Evolutionary conservation across 2,329 filamentous ascomycete genomes (phyloP).

Genomic region (Zymoseptoria ardabiliae): DNA sequence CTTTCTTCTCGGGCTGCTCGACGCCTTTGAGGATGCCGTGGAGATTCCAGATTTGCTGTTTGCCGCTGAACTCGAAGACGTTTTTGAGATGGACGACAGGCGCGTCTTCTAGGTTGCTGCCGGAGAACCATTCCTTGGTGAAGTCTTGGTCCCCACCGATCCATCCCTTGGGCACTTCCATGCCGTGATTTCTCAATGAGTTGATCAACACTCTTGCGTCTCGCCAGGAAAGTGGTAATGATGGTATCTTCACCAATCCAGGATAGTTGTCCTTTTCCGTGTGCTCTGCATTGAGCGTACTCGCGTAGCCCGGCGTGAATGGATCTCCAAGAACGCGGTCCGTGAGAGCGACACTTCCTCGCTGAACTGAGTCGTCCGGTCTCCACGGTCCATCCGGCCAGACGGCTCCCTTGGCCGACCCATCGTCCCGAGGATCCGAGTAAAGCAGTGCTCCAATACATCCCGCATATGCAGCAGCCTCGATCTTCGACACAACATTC

Average conservation of each 20-base stretch:
- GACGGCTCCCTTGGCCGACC: constrained; percentile 63
- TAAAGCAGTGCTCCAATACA: constrained; percentile 86
- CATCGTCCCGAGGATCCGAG: constrained; percentile 80
- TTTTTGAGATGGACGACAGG: constrained; percentile 78
- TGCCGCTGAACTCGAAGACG: constrained; percentile 72
- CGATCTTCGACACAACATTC: constrained; percentile 75
- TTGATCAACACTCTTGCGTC: constrained; percentile 76
- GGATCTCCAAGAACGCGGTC: constrained; percentile 84
- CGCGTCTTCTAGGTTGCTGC: constrained; percentile 30
- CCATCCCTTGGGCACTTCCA: constrained; percentile 64
- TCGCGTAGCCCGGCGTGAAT: constrained; percentile 82
- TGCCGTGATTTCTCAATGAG: constrained; percentile 66
- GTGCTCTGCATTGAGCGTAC: constrained; percentile 57
- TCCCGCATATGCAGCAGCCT: constrained; percentile 78
- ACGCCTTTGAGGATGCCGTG: constrained; percentile 77
- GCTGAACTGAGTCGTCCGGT: constrained; percentile 73
- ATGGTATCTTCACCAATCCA: constrained; percentile 76
- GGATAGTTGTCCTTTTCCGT: constrained; percentile 62
- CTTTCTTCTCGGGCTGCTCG: constrained; percentile 73
- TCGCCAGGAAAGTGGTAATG: constrained; percentile 80
- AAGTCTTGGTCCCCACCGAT: constrained; percentile 62
- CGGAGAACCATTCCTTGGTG: constrained; percentile 70
- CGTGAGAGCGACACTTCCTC: constrained; percentile 71
- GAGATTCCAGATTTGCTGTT: constrained; percentile 87
- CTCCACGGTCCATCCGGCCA: constrained; percentile 74